A percentile compares a stretch with the other conserved stretches of the same genome.
Evolutionary conservation across 164 flowering plant genomes (phyloP).

Genomic region (Liriodendron chinense): DNA sequence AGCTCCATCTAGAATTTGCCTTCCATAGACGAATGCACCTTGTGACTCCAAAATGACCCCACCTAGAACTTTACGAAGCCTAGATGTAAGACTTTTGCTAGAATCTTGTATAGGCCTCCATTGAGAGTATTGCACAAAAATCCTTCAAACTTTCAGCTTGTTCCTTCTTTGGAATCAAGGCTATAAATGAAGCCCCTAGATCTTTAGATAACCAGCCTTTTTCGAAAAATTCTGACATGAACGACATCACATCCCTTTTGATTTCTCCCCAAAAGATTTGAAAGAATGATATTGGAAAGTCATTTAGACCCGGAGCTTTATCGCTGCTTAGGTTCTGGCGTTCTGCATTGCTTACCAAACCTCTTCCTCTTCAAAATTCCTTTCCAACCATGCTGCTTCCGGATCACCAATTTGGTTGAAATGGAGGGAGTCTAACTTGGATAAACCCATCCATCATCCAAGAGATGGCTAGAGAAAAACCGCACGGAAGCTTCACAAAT

Average conservation of each 20-base stretch:
- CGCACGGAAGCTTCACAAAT: too few species aligned
- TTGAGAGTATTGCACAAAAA: not conserved
- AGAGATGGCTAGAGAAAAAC: too few species aligned
- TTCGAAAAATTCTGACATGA: not conserved
- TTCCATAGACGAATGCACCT: not conserved
- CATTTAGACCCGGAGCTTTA: not conserved
- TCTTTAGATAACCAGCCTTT: not conserved
- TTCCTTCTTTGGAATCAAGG: not conserved
- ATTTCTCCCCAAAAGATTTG: not conserved
- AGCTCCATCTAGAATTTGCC: not conserved
- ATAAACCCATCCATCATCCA: too few species aligned
- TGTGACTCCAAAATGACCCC: not conserved
- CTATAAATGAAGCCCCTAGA: not conserved
- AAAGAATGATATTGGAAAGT: not conserved
- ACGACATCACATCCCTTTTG: not conserved
- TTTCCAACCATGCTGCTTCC: too few species aligned
- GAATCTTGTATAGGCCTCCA: not conserved
- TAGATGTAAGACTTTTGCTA: not conserved
- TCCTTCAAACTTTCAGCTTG: not conserved
- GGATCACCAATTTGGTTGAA: too few species aligned
- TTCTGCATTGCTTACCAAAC: too few species aligned
- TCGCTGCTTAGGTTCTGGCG: too few species aligned
- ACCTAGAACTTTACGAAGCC: not conserved
- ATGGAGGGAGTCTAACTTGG: too few species aligned
- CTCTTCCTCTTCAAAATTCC: too few species aligned